Evolutionary conservation across 257 asterid species (phyloP).

Genomic region (Solanum piurae): DNA sequence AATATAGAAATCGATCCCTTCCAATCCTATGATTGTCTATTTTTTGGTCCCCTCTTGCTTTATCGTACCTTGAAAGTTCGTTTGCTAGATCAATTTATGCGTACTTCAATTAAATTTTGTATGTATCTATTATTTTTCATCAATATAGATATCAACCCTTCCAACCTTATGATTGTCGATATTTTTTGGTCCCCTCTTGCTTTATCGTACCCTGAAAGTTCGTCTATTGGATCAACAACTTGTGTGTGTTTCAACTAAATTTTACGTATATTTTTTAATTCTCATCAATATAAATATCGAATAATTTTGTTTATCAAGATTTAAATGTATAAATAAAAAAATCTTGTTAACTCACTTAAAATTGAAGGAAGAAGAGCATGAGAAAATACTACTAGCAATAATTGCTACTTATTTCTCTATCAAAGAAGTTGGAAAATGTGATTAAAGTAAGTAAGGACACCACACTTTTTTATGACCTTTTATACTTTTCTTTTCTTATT

Average conservation of each 20-base stretch:
- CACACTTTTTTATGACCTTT: conserved; percentile 14
- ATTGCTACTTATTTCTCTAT: neutral
- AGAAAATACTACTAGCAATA: neutral
- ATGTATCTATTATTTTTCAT: neutral
- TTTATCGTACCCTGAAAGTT: too few species aligned
- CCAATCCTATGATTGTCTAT: neutral
- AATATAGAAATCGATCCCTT: neutral
- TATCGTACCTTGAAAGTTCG: neutral
- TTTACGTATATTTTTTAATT: accelerated
- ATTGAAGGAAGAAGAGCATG: neutral
- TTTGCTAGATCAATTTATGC: neutral
- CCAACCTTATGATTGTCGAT: neutral
- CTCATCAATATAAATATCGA: neutral
- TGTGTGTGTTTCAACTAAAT: too few species aligned
- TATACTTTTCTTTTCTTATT: neutral
- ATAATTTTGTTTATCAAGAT: neutral
- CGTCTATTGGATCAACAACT: too few species aligned
- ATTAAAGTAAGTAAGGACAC: neutral
- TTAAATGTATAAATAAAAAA: neutral
- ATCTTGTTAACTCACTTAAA: neutral
- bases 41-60: neutral
- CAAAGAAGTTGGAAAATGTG: conserved; percentile 23
- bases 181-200: neutral
- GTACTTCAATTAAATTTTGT: neutral
- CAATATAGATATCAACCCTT: neutral